Evolutionary conservation across 495 filamentous ascomycete genomes (phyloP), one percentile per base, ranked within the genome.

Genomic region (Annulohypoxylon bovei): DNA sequence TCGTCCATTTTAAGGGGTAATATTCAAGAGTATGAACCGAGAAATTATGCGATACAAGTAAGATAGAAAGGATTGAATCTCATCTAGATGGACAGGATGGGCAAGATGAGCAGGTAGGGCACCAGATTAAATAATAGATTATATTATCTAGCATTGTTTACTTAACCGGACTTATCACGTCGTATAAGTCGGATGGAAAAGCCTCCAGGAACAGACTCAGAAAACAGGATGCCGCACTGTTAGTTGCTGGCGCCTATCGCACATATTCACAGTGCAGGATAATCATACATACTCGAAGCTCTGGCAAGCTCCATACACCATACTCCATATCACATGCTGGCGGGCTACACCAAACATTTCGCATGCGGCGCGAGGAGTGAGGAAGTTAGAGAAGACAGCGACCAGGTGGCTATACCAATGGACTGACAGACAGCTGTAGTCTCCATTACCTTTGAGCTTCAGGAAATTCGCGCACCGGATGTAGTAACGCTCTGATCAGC

Each of bases 401-500:
- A 33, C 27, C 28, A 30, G 37, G 40, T 57, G 62, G 60, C 65
- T 47, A 52, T 59, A 64, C 68, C 50, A 33, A 44, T 18, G 22
- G 56, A 28, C 39, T 33, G n/a, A 37, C 28, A 53, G 9, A 50
- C 59, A 30, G 32, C 66, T 47, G 6, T 33, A 25, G 22, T 25
- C 4, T 54, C 12, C 39, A 64, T 62, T 33, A n/a, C n/a, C 25
- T 66, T 52, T 52, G 30, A 62, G 33, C 28, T 49, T 30, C 37
- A 54, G 28, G 50, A 74, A 76, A 76, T 74, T 76, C 74, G 71
- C 74, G 74, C 71, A 76, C 68, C 71, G 59, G 50, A 70, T 76
- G 46, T 47, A 66, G 71, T 52, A 76, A 74, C 35, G 61, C 63
- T 67, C 49, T 64, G 35, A 25, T 53, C 9, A 46, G 54, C 42